Percentiles rank a stretch among this genome's conserved stretches.
Conservation (phyloP, 331 rosid species). For the Rhamnella rubrinervis region DNA sequence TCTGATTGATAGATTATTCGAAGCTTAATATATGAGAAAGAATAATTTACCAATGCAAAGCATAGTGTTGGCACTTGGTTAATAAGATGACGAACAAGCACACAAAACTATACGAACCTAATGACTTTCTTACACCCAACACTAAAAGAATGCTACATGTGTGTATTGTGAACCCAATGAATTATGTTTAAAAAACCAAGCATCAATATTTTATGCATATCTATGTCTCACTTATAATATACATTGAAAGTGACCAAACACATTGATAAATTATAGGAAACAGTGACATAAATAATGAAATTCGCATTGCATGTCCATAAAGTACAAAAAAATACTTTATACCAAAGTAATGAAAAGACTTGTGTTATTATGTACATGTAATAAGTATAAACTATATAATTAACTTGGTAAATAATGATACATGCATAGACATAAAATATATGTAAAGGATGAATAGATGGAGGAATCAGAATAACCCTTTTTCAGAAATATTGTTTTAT, state of each 20-base stretch:
- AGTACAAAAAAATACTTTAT: background rate
- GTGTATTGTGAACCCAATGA: background rate
- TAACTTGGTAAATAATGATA: too few relatives aligned
- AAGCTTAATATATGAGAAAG: background rate
- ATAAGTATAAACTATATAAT: too few relatives aligned
- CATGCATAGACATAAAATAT: too few relatives aligned
- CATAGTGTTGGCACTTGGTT: background rate
- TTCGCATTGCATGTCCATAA: background rate
- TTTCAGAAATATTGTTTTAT: too few relatives aligned
- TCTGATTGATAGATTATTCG: slow-evolving; percentile 19
- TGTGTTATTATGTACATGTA: background rate
- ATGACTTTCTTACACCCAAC: background rate
- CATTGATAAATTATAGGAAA: background rate
- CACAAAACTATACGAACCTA: background rate
- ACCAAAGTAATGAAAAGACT: background rate
- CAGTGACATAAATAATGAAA: background rate
- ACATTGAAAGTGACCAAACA: background rate
- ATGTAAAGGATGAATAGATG: too few relatives aligned
- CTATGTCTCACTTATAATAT: too few relatives aligned
- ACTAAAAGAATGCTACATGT: background rate
- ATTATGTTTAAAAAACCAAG: background rate
- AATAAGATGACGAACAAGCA: background rate
- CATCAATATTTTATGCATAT: background rate
- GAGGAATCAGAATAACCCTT: too few relatives aligned
- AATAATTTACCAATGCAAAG: background rate